Evolutionary conservation across 305 asterid species (phyloP), one percentile per base, ranked within the genome.

Genomic region (Rubia peregrina): DNA sequence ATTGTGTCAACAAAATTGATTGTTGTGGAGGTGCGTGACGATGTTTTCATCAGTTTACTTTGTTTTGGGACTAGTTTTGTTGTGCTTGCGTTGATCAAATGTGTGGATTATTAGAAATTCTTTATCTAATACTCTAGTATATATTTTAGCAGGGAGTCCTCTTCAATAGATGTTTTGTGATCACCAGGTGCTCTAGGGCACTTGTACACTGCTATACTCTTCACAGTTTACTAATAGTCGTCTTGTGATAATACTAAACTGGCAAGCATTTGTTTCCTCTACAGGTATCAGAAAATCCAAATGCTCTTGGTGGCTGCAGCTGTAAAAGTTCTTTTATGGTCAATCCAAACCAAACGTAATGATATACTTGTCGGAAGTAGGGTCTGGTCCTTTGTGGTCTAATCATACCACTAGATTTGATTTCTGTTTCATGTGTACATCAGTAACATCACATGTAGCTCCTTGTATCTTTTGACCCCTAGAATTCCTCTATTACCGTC

Each of bases 281-380:
- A 80, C 78, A 91, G 98, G 98, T 91, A 56, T 86, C 98, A 0
- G 69, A 81, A 56, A 91, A 91, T 81, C 98, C 98, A 71, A 91
- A 96, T 71, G 98, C 98, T 17, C 88, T 86, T 70, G 98, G 95
- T 61, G 96, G 96, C 64, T 91, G 98, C 80, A 80, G 95, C 86
- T 91, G 98, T 80, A 91, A 91, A 82, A 89, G 91, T 71, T 91
- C 96, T 60, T 89, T 91, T 63, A 87, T 87, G 87, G 86, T 85
- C 76, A 83, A 86, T 78, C 83, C 78, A 79, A 51, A 51, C 24
- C 2, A 17, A 51, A 51, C 24, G 13, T 51, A 51, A 51, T 51
- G 21, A 8, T 51, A 51, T 51, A 21, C 59, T 51, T 16, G 10
- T 51, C 59, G 24, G 9, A 48, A 17, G 6, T 17, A 17, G 59